A percentile compares a stretch with the other conserved stretches of the same genome.
Conservation (phyloP, 257 asterid species). For the Salvia rosmarinus region DNA sequence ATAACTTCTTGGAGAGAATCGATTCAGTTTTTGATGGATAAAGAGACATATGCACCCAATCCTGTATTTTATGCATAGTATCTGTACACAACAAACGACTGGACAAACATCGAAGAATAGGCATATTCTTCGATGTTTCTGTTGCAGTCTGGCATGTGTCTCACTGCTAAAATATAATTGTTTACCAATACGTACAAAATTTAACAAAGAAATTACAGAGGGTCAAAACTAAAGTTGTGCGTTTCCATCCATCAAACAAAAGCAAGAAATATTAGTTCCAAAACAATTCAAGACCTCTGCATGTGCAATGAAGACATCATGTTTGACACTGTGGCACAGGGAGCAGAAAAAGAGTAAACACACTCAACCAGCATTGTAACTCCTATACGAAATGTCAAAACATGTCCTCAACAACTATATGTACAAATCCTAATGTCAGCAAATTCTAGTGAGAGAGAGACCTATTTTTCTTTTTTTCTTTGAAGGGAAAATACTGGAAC, state of each 20-base stretch:
- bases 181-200: too few species aligned
- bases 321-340: too few species aligned
- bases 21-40: not conserved
- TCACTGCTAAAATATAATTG: too few species aligned
- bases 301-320: too few species aligned
- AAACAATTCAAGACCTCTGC: too few species aligned
- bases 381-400: conserved; percentile 13
- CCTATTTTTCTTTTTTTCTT: not conserved
- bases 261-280: not conserved
- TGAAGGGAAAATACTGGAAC: not conserved
- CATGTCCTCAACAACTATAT: conserved; percentile 7
- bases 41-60: conserved; percentile 24
- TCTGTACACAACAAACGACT: too few species aligned
- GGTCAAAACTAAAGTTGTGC: not conserved
- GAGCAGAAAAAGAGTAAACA: not conserved
- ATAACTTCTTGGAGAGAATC: conserved; percentile 1
- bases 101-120: too few species aligned
- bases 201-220: too few species aligned
- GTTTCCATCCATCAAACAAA: conserved; percentile 16
- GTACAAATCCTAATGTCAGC: conserved; percentile 14
- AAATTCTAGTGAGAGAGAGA: not conserved
- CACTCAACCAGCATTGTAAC: not conserved
- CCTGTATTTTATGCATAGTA: conserved; percentile 30
- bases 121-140: too few species aligned
- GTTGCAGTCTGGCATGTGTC: too few species aligned